Percentiles rank a stretch among this genome's conserved stretches.
Evolutionary conservation across 768 basidiomycete species (phyloP).

Genomic region (Russula vinacea): DNA sequence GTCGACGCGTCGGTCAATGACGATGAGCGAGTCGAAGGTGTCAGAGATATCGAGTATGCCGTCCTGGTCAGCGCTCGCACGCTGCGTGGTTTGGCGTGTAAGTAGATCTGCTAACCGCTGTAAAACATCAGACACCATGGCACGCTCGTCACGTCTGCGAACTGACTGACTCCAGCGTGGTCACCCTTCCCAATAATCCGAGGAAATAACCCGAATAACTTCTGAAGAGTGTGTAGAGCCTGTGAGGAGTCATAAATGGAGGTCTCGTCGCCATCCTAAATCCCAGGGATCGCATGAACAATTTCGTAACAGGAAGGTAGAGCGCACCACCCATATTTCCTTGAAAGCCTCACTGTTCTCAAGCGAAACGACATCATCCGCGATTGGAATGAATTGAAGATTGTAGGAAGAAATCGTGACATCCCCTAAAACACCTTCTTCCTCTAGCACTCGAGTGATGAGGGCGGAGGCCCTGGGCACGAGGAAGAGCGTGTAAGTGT

Average conservation of each 20-base stretch:
- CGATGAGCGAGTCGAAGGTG: constrained; percentile 79
- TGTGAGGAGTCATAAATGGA: constrained; percentile 85
- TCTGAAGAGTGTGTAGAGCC: constrained; percentile 78
- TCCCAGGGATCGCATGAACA: constrained; percentile 16
- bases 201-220: constrained; percentile 84
- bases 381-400: constrained; percentile 90
- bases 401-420: constrained; percentile 83
- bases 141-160: neutral
- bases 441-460: constrained; percentile 82
- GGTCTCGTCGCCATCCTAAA: constrained; percentile 89
- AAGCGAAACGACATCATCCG: constrained; percentile 88
- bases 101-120: constrained; percentile 78
- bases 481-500: constrained; percentile 82
- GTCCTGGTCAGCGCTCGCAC: constrained; percentile 40
- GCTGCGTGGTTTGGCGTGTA: constrained; percentile 52
- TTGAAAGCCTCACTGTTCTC: constrained; percentile 83
- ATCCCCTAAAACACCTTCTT: constrained; percentile 98
- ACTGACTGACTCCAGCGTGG: constrained; percentile 68
- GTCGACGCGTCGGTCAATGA: constrained; percentile 87
- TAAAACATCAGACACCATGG: constrained; percentile 6
- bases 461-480: constrained; percentile 86
- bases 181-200: constrained; percentile 93
- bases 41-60: constrained; percentile 48
- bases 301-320: neutral
- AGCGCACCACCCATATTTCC: constrained; percentile 85